Evolutionary conservation across 495 filamentous ascomycete genomes (phyloP).

Genomic region (Astrothelium subdiscretum): DNA sequence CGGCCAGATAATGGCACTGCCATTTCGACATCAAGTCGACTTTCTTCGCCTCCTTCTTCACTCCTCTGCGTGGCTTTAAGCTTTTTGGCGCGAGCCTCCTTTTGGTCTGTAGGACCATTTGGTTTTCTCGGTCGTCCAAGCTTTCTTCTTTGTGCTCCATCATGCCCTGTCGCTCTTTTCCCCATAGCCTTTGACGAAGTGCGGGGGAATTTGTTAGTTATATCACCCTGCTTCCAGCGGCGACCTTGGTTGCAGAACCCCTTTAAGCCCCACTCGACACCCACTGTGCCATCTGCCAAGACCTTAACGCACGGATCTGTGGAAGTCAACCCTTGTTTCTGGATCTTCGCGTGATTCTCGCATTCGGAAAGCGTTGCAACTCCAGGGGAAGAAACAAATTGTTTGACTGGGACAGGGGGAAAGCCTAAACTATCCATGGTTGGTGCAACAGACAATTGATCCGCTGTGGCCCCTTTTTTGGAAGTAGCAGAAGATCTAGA

Average conservation of each 20-base stretch:
- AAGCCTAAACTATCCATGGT: not conserved
- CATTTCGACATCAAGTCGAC: not conserved
- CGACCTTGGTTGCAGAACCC: not conserved
- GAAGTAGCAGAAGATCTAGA: slow-evolving; percentile 14
- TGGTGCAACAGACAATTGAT: not conserved
- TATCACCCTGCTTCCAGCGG: not conserved
- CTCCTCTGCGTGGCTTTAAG: not conserved
- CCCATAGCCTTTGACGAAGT: not conserved
- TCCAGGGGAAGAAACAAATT: not conserved
- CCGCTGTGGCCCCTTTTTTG: slow-evolving; percentile 29
- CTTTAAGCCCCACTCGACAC: not conserved
- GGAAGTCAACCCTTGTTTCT: not conserved
- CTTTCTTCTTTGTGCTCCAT: slow-evolving; percentile 1
- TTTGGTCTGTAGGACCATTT: not conserved
- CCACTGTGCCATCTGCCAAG: not conserved
- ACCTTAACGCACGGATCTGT: not conserved
- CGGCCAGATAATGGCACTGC: not conserved
- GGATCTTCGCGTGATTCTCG: not conserved
- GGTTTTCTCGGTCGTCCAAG: slow-evolving; percentile 21
- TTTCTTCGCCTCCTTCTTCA: not conserved
- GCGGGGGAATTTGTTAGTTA: not conserved
- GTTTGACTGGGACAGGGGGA: not conserved
- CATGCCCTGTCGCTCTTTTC: not conserved
- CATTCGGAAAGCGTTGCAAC: not conserved
- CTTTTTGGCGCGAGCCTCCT: not conserved